A percentile compares a stretch with the other conserved stretches of the same genome.
Conservation (phyloP, 192 early-diverging fungal species). For the Backusella luteola region DNA sequence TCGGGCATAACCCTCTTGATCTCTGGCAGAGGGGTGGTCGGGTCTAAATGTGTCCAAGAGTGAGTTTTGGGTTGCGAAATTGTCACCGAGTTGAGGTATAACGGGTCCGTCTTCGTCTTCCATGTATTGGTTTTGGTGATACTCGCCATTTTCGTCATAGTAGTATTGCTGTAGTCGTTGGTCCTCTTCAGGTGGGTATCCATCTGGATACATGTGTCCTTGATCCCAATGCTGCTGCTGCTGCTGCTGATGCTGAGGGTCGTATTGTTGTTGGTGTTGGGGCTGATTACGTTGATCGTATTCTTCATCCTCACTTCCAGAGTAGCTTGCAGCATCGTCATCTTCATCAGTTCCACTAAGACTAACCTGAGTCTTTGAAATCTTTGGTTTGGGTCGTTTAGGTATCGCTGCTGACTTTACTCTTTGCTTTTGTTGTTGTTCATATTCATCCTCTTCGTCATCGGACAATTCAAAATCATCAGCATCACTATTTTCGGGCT, state of each 20-base stretch:
- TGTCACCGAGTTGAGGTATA: constrained; percentile 31
- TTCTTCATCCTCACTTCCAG: constrained; percentile 3
- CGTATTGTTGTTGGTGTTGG: neutral
- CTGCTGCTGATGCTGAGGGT: neutral
- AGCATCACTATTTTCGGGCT: neutral
- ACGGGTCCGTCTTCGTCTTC: constrained; percentile 28
- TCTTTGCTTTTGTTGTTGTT: neutral
- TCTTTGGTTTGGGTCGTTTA: constrained; percentile 13
- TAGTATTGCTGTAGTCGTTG: constrained; percentile 1
- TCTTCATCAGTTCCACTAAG: constrained; percentile 19
- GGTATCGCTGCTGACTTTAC: neutral
- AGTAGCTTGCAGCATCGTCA: neutral
- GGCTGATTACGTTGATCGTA: neutral
- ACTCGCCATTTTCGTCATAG: neutral
- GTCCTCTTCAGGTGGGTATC: neutral
- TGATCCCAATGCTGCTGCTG: constrained; percentile 10
- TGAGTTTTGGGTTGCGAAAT: constrained; percentile 37
- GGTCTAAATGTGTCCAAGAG: constrained; percentile 32
- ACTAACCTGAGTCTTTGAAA: constrained; percentile 15
- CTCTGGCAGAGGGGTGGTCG: constrained; percentile 34
- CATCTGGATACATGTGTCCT: neutral
- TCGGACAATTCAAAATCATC: constrained; percentile 7
- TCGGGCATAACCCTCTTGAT: constrained; percentile 36
- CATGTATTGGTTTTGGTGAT: constrained; percentile 4
- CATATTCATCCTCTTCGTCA: constrained; percentile 14